Conservation (phyloP, 192 early-diverging fungal genomes). For the Coemansia sp. region DNA sequence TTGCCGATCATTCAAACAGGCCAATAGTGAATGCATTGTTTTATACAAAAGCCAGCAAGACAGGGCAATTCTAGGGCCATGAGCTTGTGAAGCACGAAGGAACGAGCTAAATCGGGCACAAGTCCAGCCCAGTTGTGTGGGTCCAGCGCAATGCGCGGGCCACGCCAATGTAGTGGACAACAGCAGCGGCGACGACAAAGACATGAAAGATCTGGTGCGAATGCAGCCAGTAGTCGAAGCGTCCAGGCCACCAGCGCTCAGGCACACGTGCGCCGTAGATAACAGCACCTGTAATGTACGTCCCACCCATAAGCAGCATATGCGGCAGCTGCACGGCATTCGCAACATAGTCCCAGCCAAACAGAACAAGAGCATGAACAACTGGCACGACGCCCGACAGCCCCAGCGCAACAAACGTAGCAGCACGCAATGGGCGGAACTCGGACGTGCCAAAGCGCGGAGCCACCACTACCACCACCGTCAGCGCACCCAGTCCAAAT, state of each 20-base stretch:
- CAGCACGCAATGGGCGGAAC: slow-evolving; percentile 76
- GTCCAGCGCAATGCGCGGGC: slow-evolving; percentile 57
- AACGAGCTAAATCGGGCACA: slow-evolving; percentile 17
- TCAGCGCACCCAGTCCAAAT: slow-evolving; percentile 62
- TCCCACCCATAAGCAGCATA: slow-evolving; percentile 69
- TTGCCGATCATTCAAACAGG: too few species aligned
- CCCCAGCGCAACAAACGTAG: slow-evolving; percentile 79
- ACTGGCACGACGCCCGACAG: slow-evolving; percentile 72
- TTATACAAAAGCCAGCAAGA: neutral
- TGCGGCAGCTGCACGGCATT: slow-evolving; percentile 65
- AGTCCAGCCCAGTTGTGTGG: slow-evolving; percentile 30
- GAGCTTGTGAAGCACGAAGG: neutral
- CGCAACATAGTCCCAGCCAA: slow-evolving; percentile 62
- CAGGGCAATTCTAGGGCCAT: neutral
- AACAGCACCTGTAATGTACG: slow-evolving; percentile 79
- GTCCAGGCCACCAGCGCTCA: slow-evolving; percentile 84
- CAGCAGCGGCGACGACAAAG: slow-evolving; percentile 73
- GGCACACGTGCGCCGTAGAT: slow-evolving; percentile 85
- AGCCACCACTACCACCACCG: slow-evolving; percentile 62
- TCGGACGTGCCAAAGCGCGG: slow-evolving; percentile 69
- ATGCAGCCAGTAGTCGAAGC: slow-evolving; percentile 78
- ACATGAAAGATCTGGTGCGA: slow-evolving; percentile 92
- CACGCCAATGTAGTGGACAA: slow-evolving; percentile 69
- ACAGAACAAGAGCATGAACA: slow-evolving; percentile 62
- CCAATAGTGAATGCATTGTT: too few species aligned